Evolutionary conservation across 2,329 filamentous ascomycete species (phyloP).

Genomic region (Microdochium bolleyi): DNA sequence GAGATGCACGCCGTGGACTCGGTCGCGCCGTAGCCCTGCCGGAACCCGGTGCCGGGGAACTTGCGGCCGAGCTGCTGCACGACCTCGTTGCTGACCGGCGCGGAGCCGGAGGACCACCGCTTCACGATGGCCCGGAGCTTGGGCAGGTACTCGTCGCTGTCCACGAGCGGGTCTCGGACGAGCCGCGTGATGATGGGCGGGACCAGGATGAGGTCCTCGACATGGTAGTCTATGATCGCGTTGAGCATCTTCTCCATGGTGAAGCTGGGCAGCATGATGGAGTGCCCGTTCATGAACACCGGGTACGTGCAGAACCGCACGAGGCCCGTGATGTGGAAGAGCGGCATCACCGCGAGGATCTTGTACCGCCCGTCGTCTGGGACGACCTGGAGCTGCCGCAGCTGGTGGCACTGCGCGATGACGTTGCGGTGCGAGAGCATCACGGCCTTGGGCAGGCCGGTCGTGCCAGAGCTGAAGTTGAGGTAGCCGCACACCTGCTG

Average conservation of each 20-base stretch:
- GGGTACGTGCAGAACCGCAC: slow-evolving; percentile 10
- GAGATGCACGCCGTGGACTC: slow-evolving; percentile 56
- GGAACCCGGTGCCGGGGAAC: slow-evolving; percentile 51
- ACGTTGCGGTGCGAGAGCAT: slow-evolving; percentile 8
- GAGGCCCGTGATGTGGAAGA: slow-evolving; percentile 12
- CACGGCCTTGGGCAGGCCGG: slow-evolving; percentile 6
- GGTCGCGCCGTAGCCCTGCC: slow-evolving; percentile 61
- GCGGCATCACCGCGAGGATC: slow-evolving; percentile 3
- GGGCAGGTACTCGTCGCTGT: slow-evolving; percentile 7
- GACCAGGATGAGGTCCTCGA: slow-evolving; percentile 14
- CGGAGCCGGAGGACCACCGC: slow-evolving; percentile 51
- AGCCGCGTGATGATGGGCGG: slow-evolving; percentile 15
- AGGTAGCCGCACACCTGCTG: slow-evolving; percentile 4
- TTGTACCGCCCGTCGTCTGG: slow-evolving; percentile 3
- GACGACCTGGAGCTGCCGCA: slow-evolving; percentile 4
- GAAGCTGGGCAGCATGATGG: slow-evolving; percentile 13
- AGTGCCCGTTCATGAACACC: slow-evolving; percentile 11
- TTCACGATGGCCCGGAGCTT: slow-evolving; percentile 21
- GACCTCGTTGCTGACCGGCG: slow-evolving; percentile 46
- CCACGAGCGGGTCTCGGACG: slow-evolving; percentile 10
- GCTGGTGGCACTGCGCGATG: slow-evolving; percentile 6
- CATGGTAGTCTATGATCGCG: slow-evolving; percentile 8
- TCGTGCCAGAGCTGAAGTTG: slow-evolving; percentile 7
- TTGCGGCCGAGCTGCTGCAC: slow-evolving; percentile 42
- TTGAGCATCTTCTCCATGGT: slow-evolving; percentile 11